These are phyloP conservation scores for Sphagnum magellanicum DNA, from an alignment of 228 moss, liverwort and hornwort species.

Conservation along the genomic window DNA sequence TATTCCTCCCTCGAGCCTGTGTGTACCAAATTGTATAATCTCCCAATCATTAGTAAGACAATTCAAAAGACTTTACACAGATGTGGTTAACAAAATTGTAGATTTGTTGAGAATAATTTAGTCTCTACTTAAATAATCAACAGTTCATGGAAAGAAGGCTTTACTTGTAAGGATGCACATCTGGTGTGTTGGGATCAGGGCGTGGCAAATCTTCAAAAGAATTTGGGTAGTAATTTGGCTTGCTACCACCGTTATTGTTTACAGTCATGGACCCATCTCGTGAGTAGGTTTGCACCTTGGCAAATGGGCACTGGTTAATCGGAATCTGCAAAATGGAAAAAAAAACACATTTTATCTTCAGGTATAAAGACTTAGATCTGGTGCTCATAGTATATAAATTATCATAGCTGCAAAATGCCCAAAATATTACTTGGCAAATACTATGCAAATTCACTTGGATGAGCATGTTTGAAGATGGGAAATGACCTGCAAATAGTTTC, in stretches of 20 bases:
- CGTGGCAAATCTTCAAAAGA: slow-evolving; percentile 61
- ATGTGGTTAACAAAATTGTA: no score
- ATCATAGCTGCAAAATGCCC: no score
- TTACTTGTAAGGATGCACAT: slow-evolving; percentile 67
- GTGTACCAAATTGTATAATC: no score
- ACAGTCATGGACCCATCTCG: slow-evolving; percentile 57
- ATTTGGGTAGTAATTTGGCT: slow-evolving; percentile 89
- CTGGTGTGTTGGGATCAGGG: slow-evolving; percentile 63
- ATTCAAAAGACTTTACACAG: no score
- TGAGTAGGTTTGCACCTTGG: slow-evolving; percentile 71
- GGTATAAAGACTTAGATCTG: no score
- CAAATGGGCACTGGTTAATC: slow-evolving; percentile 84
- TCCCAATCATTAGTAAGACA: no score
- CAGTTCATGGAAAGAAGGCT: background rate
- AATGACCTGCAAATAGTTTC: slow-evolving; percentile 28
- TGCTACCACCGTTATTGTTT: slow-evolving; percentile 60
- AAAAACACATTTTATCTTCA: background rate
- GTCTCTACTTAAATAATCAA: no score
- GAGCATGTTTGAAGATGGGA: background rate
- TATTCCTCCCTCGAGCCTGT: slow-evolving; percentile 65
- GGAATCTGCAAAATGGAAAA: slow-evolving; percentile 46
- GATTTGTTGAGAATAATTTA: no score
- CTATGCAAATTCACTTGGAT: no score
- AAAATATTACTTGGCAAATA: no score
- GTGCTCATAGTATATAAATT: no score